Evolutionary conservation across 306 rosid species (phyloP).

Genomic region (Cucurbita argyrosperma): DNA sequence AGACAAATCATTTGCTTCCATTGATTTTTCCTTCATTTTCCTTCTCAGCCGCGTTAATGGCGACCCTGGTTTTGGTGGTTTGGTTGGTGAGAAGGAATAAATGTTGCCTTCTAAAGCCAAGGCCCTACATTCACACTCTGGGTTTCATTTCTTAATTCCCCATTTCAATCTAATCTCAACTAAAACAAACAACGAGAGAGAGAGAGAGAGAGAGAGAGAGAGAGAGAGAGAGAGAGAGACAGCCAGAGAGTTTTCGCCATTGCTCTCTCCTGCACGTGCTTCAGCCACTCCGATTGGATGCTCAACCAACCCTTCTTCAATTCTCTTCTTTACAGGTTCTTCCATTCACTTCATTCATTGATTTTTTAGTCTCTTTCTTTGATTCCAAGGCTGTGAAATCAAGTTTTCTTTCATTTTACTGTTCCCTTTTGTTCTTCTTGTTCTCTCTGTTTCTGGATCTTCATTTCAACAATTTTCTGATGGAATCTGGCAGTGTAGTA

Average conservation of each 20-base stretch:
- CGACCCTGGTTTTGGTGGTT: slow-evolving; percentile 21
- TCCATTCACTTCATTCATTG: slow-evolving; percentile 23
- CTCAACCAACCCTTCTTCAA: slow-evolving; percentile 9
- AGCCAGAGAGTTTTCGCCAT: not conserved
- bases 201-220: not conserved
- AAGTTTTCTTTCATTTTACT: not conserved
- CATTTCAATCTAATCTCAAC: not conserved
- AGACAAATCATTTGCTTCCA: not conserved
- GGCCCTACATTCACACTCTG: slow-evolving; percentile 30
- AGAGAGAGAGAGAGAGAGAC: not conserved
- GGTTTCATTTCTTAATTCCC: slow-evolving; percentile 6
- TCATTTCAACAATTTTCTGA: slow-evolving; percentile 13
- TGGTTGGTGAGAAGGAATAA: slow-evolving; percentile 68
- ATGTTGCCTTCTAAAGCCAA: slow-evolving; percentile 28
- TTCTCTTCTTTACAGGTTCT: slow-evolving; percentile 28
- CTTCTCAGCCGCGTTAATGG: slow-evolving; percentile 10
- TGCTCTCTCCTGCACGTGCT: slow-evolving; percentile 56
- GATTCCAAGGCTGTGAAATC: not conserved
- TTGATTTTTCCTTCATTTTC: not conserved
- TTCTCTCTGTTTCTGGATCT: slow-evolving; percentile 23
- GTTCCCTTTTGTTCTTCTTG: slow-evolving; percentile 11
- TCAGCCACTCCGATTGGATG: slow-evolving; percentile 35
- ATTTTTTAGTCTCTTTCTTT: slow-evolving; percentile 39
- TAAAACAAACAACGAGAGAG: slow-evolving; percentile 2
- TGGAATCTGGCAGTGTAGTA: not conserved